Conservation (phyloP, 441 rosid genomes). For the Adansonia grandidieri region DNA sequence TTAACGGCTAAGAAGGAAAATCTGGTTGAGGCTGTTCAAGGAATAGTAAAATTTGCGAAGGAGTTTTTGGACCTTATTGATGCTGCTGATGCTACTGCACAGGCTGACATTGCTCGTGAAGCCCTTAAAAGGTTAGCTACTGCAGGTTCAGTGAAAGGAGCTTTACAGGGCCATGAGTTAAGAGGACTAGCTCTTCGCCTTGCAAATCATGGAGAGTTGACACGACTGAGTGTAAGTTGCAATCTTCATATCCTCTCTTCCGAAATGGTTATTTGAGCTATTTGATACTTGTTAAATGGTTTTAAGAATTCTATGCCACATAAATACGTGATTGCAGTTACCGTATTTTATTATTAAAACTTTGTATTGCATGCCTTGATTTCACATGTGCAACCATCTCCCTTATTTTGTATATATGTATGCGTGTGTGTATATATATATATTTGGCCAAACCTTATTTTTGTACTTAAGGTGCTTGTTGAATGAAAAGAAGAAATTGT, state of each 20-base stretch:
- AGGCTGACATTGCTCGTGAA: slow-evolving; percentile 89
- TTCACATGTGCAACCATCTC: not conserved
- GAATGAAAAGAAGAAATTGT: too few species aligned
- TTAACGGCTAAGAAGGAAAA: slow-evolving; percentile 86
- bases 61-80: slow-evolving; percentile 97
- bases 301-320: slow-evolving; percentile 13
- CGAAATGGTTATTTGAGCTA: slow-evolving; percentile 17
- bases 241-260: slow-evolving; percentile 31
- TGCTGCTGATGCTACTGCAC: slow-evolving; percentile 99
- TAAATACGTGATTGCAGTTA: slow-evolving; percentile 5
- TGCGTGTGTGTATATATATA: not conserved
- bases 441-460: slow-evolving; percentile 2
- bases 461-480: not conserved
- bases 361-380: not conserved
- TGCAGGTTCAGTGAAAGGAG: slow-evolving; percentile 97
- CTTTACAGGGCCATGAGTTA: slow-evolving; percentile 83
- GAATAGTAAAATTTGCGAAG: slow-evolving; percentile 85
- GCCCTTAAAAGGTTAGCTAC: slow-evolving; percentile 94
- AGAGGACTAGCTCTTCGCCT: slow-evolving; percentile 96
- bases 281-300: slow-evolving; percentile 17
- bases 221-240: slow-evolving; percentile 78
- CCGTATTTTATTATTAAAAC: not conserved
- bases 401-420: not conserved
- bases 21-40: slow-evolving; percentile 91
- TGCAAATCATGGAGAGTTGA: slow-evolving; percentile 96